Evolutionary conservation across 2,329 filamentous ascomycete species (phyloP), one percentile per base, ranked within the genome.

Genomic region (Gnomoniopsis sp.): DNA sequence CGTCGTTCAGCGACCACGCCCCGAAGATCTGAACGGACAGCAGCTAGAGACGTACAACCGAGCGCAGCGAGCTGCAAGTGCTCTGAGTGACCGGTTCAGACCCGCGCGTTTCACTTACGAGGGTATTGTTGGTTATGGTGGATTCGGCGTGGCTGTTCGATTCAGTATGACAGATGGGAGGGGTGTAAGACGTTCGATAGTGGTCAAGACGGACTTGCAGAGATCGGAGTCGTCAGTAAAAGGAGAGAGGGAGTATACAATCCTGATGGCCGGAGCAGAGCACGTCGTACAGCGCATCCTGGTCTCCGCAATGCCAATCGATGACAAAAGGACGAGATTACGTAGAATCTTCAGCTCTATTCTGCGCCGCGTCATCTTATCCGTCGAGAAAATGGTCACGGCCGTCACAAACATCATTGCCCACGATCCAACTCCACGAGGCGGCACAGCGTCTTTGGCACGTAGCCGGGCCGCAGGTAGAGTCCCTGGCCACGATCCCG

Each of bases 271-370:
- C 23, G 54, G 54, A 17, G 54, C 54, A 2, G 43, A 34, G 43
- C 54, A 56, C 36, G 47, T 56, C 6, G 38, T 56, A 12, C 54
- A 56, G 26, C 54, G 54, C 22, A 21, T 43, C 14, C 23, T 56
- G 12, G 47, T 56, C 11, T 4, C 26, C n/a, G 19, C 47, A 43
- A 36, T 36, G 33, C 33, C 33, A 36, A 14, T 36, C 14, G n/a
- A n/a, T n/a, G n/a, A n/a, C n/a, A n/a, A n/a, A n/a, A n/a, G n/a
- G n/a, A n/a, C n/a, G n/a, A n/a, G n/a, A n/a, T n/a, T n/a, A n/a
- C n/a, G n/a, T n/a, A n/a, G n/a, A n/a, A n/a, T n/a, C n/a, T n/a
- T n/a, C n/a, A n/a, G n/a, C n/a, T n/a, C n/a, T 36, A 10, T 36
- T 14, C 14, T 36, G 33, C 33, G 33, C 33, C 8, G 33, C 14